Conservation (phyloP, 2,329 filamentous ascomycete genomes). For the Decorospora gaudefroyi region DNA sequence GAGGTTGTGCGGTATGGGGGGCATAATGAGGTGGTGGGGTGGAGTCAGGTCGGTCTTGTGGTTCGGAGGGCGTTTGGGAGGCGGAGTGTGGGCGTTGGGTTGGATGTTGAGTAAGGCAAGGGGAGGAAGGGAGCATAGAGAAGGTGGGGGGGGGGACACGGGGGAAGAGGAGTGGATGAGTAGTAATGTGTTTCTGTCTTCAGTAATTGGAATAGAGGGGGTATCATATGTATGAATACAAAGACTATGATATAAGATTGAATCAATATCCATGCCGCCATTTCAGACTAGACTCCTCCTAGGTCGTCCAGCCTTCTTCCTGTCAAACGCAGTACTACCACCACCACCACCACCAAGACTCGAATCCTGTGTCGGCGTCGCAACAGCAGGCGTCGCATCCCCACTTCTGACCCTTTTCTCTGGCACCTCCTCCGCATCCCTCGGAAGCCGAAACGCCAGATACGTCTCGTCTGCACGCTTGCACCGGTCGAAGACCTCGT, state of each 20-base stretch:
- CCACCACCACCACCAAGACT: slow-evolving; percentile 17
- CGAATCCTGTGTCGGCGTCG: slow-evolving; percentile 26
- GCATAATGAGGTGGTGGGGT: slow-evolving; percentile 71
- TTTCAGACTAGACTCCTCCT: slow-evolving; percentile 31
- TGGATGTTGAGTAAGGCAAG: slow-evolving; percentile 41
- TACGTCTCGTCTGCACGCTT: slow-evolving; percentile 60
- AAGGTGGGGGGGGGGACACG: too few relatives aligned
- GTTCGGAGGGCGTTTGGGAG: slow-evolving; percentile 69
- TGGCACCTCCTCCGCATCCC: slow-evolving; percentile 37
- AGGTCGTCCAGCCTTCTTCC: slow-evolving; percentile 32
- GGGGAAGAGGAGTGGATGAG: too few relatives aligned
- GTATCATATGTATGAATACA: slow-evolving; percentile 21
- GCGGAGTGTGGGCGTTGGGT: slow-evolving; percentile 28
- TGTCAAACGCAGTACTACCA: slow-evolving; percentile 15
- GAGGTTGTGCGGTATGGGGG: slow-evolving; percentile 54
- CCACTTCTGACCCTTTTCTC: slow-evolving; percentile 25
- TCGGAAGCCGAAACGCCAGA: slow-evolving; percentile 61
- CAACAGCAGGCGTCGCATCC: slow-evolving; percentile 28
- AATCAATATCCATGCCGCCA: too few relatives aligned
- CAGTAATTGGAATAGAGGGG: slow-evolving; percentile 11
- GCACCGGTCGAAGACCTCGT: slow-evolving; percentile 58
- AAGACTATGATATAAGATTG: too few relatives aligned
- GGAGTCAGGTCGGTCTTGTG: slow-evolving; percentile 65
- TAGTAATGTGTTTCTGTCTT: too few relatives aligned
- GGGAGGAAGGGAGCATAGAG: too few relatives aligned